Evolutionary conservation across 768 basidiomycete species (phyloP).

Genomic region (Xerocomus potaroensis): DNA sequence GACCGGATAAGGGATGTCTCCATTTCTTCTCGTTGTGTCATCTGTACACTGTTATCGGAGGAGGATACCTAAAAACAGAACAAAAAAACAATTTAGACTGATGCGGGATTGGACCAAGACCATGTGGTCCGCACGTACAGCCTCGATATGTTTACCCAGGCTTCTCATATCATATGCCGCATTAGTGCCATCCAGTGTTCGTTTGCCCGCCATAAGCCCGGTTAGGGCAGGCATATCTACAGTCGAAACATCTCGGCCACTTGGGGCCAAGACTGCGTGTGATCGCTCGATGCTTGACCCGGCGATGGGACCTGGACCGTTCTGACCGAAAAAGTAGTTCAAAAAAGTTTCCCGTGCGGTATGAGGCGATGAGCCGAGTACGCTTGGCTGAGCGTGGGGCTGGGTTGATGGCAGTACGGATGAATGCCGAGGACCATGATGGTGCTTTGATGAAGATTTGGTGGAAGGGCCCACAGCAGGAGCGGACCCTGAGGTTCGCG

Average conservation of each 20-base stretch:
- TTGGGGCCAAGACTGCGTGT: conserved; percentile 28
- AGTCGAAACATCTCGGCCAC: conserved; percentile 63
- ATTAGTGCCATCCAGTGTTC: conserved; percentile 65
- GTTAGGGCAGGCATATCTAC: conserved; percentile 46
- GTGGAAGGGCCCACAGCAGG: conserved; percentile 22
- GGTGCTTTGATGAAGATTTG: conserved; percentile 27
- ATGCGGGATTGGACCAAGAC: neutral
- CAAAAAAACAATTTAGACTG: neutral
- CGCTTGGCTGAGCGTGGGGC: conserved; percentile 31
- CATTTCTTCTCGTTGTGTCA: conserved; percentile 90
- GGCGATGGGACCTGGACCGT: conserved; percentile 69
- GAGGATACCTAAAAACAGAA: conserved; percentile 43
- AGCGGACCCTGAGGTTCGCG: conserved; percentile 42
- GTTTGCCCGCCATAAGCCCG: conserved; percentile 65
- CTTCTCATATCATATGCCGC: conserved; percentile 99
- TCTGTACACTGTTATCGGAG: conserved; percentile 53
- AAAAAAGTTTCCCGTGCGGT: conserved; percentile 88
- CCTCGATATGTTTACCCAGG: conserved; percentile 94
- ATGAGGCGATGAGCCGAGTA: conserved; percentile 39
- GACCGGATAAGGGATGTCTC: conserved; percentile 93
- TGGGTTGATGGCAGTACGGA: conserved; percentile 26
- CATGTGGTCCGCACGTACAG: conserved; percentile 53
- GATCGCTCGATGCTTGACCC: conserved; percentile 48
- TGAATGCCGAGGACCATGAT: conserved; percentile 34
- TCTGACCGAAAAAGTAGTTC: conserved; percentile 96